Conservation (phyloP, 2,329 filamentous ascomycete species). For the Thyridium curvatum region DNA sequence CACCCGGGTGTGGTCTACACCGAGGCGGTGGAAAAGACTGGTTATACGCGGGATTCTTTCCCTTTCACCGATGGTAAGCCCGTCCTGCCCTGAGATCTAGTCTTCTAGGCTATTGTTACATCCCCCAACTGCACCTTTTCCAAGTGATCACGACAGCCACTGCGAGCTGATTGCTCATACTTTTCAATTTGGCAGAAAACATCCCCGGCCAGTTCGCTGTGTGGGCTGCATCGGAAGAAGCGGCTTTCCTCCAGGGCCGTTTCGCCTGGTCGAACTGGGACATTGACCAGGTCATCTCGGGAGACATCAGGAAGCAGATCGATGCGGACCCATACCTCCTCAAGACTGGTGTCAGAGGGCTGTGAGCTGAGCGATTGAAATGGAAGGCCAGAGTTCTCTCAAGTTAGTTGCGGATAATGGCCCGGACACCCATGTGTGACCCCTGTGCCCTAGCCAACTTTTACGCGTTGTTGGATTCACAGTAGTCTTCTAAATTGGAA, state of each 20-base stretch:
- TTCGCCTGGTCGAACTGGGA: slow-evolving; percentile 35
- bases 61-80: slow-evolving; percentile 6
- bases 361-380: too few species aligned
- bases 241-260: slow-evolving; percentile 30
- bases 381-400: too few species aligned
- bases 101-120: too few species aligned
- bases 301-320: slow-evolving; percentile 7
- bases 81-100: too few species aligned
- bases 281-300: slow-evolving; percentile 24
- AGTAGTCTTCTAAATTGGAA: too few species aligned
- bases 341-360: slow-evolving; percentile 7
- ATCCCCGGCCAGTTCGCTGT: slow-evolving; percentile 24
- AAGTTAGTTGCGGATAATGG: too few species aligned
- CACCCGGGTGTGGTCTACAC: slow-evolving; percentile 14
- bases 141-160: too few species aligned
- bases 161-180: too few species aligned
- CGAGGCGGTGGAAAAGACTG: not conserved
- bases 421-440: too few species aligned
- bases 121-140: too few species aligned
- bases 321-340: slow-evolving; percentile 11
- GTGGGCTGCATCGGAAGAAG: slow-evolving; percentile 30
- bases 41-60: slow-evolving; percentile 1
- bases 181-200: not conserved
- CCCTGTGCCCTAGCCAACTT: too few species aligned
- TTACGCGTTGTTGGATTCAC: too few species aligned